A percentile compares a stretch with the other conserved stretches of the same genome.
phyloP scores from a whole-genome alignment of 225 moss, liverwort and hornwort species.

The Thuidium tamariscinum region DNA sequence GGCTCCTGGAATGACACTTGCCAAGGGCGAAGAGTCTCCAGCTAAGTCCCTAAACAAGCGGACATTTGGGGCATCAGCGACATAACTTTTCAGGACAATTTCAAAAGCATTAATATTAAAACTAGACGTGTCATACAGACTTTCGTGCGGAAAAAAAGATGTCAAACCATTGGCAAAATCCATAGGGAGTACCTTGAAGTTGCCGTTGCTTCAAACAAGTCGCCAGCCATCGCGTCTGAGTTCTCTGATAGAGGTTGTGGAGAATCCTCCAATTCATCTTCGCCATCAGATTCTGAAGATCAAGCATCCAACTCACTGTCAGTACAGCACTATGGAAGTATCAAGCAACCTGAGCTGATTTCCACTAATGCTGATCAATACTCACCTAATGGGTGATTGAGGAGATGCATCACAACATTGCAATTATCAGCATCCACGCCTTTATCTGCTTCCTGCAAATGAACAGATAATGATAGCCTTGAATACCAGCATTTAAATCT shows the following conservation, averaged over 20 bases:
- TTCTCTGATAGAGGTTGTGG: constrained; percentile 41
- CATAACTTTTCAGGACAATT: background rate
- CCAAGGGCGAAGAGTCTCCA: constrained; percentile 15
- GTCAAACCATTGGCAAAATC: background rate
- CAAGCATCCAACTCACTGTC: background rate
- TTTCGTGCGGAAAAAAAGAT: background rate
- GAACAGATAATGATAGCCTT: background rate
- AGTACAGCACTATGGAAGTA: background rate
- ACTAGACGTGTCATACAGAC: background rate
- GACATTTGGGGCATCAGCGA: background rate
- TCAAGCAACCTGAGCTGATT: background rate
- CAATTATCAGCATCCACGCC: constrained; percentile 62
- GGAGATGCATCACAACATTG: constrained; percentile 45
- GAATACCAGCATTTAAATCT: background rate
- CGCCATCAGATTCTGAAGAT: constrained; percentile 45
- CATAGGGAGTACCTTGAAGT: constrained; percentile 24
- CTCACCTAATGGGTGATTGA: constrained; percentile 70
- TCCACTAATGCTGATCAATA: background rate
- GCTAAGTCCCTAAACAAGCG: constrained; percentile 26
- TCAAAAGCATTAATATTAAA: background rate
- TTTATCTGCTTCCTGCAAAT: constrained; percentile 46
- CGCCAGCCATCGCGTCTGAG: constrained; percentile 33
- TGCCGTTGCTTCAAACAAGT: constrained; percentile 40
- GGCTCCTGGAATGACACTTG: constrained; percentile 15
- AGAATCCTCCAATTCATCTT: constrained; percentile 64